phyloP scores from a whole-genome alignment of 352 stramenopile genomes.

The Phytopythium oedochilum region DNA sequence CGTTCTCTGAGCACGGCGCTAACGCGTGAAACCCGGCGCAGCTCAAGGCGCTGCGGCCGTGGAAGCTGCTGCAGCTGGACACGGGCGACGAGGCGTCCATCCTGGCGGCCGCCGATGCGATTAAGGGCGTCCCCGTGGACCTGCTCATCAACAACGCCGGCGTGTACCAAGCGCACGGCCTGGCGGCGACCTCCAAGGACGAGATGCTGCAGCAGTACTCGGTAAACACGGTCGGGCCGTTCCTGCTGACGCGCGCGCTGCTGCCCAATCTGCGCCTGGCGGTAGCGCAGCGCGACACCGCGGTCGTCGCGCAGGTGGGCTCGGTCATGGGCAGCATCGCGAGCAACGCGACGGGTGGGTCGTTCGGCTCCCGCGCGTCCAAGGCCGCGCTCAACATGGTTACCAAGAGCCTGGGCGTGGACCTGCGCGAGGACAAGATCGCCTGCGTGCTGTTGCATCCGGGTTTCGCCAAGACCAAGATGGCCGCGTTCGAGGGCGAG shows the following conservation, averaged over 20 bases:
- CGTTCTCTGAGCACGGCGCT: too few relatives aligned
- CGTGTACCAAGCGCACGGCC: constrained; percentile 22
- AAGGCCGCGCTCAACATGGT: constrained; percentile 80
- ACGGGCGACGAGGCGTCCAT: constrained; percentile 45
- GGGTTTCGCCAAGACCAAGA: constrained; percentile 51
- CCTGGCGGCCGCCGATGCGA: constrained; percentile 18
- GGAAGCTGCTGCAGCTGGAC: constrained; percentile 48
- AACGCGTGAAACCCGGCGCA: constrained; percentile 1
- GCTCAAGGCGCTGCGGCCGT: constrained; percentile 21
- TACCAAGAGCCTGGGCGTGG: constrained; percentile 44
- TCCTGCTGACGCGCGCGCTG: constrained; percentile 54
- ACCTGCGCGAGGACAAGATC: constrained; percentile 52
- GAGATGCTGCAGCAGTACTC: constrained; percentile 52
- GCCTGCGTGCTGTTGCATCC: constrained; percentile 52
- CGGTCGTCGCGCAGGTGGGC: constrained; percentile 49
- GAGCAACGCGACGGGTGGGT: constrained; percentile 34
- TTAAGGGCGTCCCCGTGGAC: constrained; percentile 45
- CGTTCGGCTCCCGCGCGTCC: constrained; percentile 74
- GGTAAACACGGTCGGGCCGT: constrained; percentile 63
- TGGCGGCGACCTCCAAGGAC: constrained; percentile 38
- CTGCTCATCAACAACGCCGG: constrained; percentile 78
- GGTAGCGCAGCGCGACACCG: constrained; percentile 28
- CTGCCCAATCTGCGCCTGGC: constrained; percentile 41
- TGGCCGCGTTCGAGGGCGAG: constrained; percentile 26
- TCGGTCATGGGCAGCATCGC: constrained; percentile 50